A percentile compares a stretch with the other conserved stretches of the same genome.
phyloP scores from a whole-genome alignment of 306 rosid species.

The Hippophae tibetana region DNA sequence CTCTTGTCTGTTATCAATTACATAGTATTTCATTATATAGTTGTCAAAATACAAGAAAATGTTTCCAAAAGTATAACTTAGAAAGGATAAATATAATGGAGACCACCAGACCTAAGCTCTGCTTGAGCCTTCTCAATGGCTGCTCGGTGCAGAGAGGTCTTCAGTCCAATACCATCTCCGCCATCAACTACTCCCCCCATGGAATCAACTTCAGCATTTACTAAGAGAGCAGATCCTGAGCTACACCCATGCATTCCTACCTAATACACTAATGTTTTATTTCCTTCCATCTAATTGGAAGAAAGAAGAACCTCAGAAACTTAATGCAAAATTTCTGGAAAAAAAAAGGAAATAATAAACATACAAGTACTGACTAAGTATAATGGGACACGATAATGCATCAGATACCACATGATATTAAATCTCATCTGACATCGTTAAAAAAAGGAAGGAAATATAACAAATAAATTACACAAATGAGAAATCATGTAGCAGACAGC shows the following conservation, averaged over 20 bases:
- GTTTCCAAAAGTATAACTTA: slow-evolving; percentile 8
- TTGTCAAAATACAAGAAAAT: slow-evolving; percentile 9
- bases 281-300: slow-evolving; percentile 47
- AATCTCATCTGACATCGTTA: neutral
- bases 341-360: neutral
- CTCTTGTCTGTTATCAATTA: slow-evolving; percentile 72
- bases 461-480: too few relatives aligned
- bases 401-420: too few relatives aligned
- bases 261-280: slow-evolving; percentile 30
- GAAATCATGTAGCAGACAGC: neutral
- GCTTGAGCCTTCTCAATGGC: slow-evolving; percentile 93
- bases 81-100: slow-evolving; percentile 15
- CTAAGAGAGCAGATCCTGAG: slow-evolving; percentile 67
- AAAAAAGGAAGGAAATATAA: neutral
- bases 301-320: slow-evolving; percentile 15
- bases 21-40: slow-evolving; percentile 15
- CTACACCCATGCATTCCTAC: slow-evolving; percentile 89
- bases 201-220: slow-evolving; percentile 99
- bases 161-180: slow-evolving; percentile 88
- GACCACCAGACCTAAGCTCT: slow-evolving; percentile 68
- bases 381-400: neutral
- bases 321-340: slow-evolving; percentile 6
- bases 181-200: slow-evolving; percentile 99
- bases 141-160: slow-evolving; percentile 86
- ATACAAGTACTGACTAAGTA: neutral